A percentile compares a stretch with the other conserved stretches of the same genome.
phyloP scores from a whole-genome alignment of 2,329 filamentous ascomycete genomes.

The Botrytis medusae region DNA sequence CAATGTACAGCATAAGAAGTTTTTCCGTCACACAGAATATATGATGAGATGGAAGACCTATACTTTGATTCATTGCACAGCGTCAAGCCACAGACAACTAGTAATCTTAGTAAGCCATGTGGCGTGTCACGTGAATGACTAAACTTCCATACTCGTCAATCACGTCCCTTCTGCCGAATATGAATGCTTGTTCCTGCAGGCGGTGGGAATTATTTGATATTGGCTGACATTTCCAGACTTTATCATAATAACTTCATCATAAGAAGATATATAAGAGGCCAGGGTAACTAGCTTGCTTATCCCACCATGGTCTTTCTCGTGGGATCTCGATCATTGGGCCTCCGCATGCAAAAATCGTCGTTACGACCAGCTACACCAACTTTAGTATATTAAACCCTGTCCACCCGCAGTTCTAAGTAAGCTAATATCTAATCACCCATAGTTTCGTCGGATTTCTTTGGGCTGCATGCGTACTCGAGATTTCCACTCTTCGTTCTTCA shows the following conservation, averaged over 20 bases:
- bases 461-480: background rate
- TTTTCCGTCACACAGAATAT: background rate
- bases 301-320: background rate
- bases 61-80: background rate
- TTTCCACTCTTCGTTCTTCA: background rate
- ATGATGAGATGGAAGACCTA: background rate
- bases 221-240: background rate
- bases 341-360: background rate
- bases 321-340: background rate
- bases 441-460: background rate
- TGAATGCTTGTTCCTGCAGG: background rate
- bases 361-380: background rate
- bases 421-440: background rate
- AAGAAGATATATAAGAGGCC: background rate
- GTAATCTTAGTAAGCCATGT: background rate
- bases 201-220: background rate
- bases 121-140: background rate
- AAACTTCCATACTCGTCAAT: background rate
- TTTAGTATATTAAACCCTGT: background rate
- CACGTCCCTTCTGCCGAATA: background rate
- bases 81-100: background rate
- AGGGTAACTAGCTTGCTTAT: background rate
- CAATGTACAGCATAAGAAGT: background rate
- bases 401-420: background rate
- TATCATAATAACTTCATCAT: background rate